Base-by-base conservation (phyloP, 257 asterid species). In the Leptodermis oblonga region DNA sequence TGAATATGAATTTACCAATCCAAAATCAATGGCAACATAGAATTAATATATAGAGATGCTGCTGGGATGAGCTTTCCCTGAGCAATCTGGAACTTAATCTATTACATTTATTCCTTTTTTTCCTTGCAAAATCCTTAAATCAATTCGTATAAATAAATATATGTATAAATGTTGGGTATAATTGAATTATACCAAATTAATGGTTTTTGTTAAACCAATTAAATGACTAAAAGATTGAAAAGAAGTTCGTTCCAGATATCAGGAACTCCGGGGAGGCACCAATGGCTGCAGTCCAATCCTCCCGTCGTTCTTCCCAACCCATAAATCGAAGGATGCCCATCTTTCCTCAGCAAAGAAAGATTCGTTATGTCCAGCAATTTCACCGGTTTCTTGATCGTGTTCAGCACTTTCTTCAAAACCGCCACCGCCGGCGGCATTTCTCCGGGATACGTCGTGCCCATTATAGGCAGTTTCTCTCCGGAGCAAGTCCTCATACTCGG, bases 241-340 rank as follows among this genome's bases (percentile, higher is more conserved):
- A 92, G 86, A 49, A 92, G 78, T 48, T 74, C 82, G 70, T 90
- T 92, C 97, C 97, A 92, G 51, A 88, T 87, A 80, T 92, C 97
- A 13, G 97, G 98, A 2, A 92, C 90, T 52, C 97, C 97, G 0
- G 96, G 88, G 30, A 92, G 78, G 53, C 97, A 90, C 98, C 98
- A 92, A 70, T 92, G 98, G 80, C 92, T 92, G 75, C 97, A 92
- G 68, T 92, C 98, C 84, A 81, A 81, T 34, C 78, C 85, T 26
- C 81, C 86, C 0, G 74, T 61, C 12, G 49, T 73, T 17, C 84
- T 79, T 0, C 77, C 78, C 3, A 85, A 75, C 30, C 98, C 98
- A 59, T 84, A 92, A 0, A 84, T 68, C 3, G 98, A 92, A 73
- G 98, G 97, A 52, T 92, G 98, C 1, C 94, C 97, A 62, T 88